A percentile compares a stretch with the other conserved stretches of the same genome.
These are phyloP conservation scores for Wickerhamiella parazyma DNA, from an alignment of 805 yeast genomes.

Conservation along the genomic window DNA sequence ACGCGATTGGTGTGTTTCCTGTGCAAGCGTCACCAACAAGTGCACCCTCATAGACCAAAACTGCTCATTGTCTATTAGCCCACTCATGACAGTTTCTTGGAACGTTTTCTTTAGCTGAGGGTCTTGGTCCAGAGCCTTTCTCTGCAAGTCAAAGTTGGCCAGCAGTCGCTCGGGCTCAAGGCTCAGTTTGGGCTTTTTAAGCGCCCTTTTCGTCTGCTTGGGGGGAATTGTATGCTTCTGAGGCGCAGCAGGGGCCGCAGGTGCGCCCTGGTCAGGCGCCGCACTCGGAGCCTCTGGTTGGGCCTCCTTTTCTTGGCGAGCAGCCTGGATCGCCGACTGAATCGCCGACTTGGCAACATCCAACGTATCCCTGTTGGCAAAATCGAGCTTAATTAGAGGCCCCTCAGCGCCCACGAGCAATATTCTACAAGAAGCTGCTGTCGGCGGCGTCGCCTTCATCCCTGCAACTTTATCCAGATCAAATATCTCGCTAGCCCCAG, in stretches of 20 bases:
- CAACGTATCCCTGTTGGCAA: slow-evolving; percentile 63
- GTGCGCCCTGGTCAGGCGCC: slow-evolving; percentile 24
- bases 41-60: slow-evolving; percentile 81
- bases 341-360: slow-evolving; percentile 29
- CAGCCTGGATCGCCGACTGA: slow-evolving; percentile 19
- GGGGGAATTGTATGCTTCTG: slow-evolving; percentile 10
- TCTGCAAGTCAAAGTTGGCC: slow-evolving; percentile 65
- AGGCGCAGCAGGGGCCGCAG: slow-evolving; percentile 32
- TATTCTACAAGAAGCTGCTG: slow-evolving; percentile 22
- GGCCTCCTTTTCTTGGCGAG: slow-evolving; percentile 28
- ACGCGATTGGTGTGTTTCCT: slow-evolving; percentile 66
- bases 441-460: slow-evolving; percentile 26
- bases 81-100: slow-evolving; percentile 67
- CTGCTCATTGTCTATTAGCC: slow-evolving; percentile 60
- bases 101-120: slow-evolving; percentile 58
- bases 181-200: slow-evolving; percentile 23
- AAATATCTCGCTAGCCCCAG: slow-evolving; percentile 9
- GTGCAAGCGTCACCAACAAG: slow-evolving; percentile 69
- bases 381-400: slow-evolving; percentile 37
- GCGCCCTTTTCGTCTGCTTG: slow-evolving; percentile 7
- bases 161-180: slow-evolving; percentile 47
- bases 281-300: slow-evolving; percentile 41
- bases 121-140: slow-evolving; percentile 57
- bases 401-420: slow-evolving; percentile 17
- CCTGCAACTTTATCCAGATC: slow-evolving; percentile 15